Base-by-base conservation (phyloP, 352 stramenopile genomes). In the Phytopythium cucurbitacearum region DNA sequence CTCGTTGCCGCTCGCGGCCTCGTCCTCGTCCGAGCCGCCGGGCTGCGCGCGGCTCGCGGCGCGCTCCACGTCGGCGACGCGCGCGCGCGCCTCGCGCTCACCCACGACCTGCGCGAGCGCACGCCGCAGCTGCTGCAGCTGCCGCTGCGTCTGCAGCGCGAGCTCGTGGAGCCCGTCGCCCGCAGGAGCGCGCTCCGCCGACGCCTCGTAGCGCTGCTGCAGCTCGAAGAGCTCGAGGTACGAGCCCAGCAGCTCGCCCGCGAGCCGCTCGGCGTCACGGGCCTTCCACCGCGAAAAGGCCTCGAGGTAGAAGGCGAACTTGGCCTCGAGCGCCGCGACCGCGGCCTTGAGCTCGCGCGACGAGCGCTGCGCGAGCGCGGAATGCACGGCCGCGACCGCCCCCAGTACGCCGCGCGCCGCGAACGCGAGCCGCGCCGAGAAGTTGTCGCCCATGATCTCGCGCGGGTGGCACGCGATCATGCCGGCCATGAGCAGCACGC, bases 271-370 rank as follows among this genome's bases (percentile, higher is more conserved):
- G 0, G 78, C 78, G 57, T 89, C 78, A 4, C 67, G 62, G 3
- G 71, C 56, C 42, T 89, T 89, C 78, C 78, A 89, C 4, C 60
- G 56, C 38, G 67, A 67, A 54, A 89, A 89, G n/a, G 68, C 73
- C 35, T 80, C 78, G 35, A 76, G 74, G 57, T 89, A 89, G 41
- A 87, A 85, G 1, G 62, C 63, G 59, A 89, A 87, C n/a, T 76
- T 62, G 21, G 75, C 78, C 8, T 77, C 64, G 10, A 87, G 51
- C 36, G 58, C 59, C 13, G 71, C 53, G 2, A 85, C 75, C 15
- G 59, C 60, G 9, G 59, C 65, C 47, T 76, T 80, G 9, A 89
- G 47, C 7, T 74, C 71, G 5, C 49, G 54, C 0, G 57, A 45
- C 40, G 86, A 60, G 40, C 52, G 63, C 15, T 69, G 42, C 70